phyloP scores from a whole-genome alignment of 108 stramenopile species.

The Cyclotella atomus region DNA sequence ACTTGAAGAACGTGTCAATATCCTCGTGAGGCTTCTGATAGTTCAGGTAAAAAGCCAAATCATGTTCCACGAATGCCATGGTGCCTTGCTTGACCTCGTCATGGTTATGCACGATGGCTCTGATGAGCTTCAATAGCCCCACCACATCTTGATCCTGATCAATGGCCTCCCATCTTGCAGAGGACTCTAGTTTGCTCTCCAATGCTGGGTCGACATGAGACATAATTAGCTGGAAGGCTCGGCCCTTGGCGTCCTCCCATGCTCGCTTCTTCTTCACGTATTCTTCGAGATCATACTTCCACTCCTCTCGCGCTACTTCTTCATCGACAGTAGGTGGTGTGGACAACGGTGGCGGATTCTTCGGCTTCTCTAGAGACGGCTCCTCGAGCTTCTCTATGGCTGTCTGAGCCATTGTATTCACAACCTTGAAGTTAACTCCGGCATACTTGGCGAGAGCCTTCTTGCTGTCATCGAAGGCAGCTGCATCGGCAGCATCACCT shows the following conservation, averaged over 20 bases:
- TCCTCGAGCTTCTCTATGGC: neutral
- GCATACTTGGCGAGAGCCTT: neutral
- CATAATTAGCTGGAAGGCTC: slow-evolving; percentile 1
- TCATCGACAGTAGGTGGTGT: neutral
- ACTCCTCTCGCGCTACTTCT: neutral
- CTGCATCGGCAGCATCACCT: neutral
- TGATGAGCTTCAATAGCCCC: neutral
- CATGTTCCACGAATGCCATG: neutral
- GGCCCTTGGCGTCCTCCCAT: neutral
- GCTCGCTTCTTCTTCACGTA: neutral
- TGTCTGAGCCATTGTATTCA: neutral
- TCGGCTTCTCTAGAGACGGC: neutral
- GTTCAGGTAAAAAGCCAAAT: neutral
- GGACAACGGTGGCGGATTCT: neutral
- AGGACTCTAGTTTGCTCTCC: neutral
- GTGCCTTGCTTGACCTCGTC: slow-evolving; percentile 8
- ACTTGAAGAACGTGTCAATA: neutral
- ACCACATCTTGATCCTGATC: neutral
- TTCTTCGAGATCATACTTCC: neutral
- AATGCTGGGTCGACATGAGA: neutral
- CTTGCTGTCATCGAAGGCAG: neutral
- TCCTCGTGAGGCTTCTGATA: neutral
- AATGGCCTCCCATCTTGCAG: neutral
- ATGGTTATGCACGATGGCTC: neutral
- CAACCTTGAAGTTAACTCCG: neutral